Conservation (phyloP, 345 rosid genomes). For the Aquilaria malaccensis region DNA sequence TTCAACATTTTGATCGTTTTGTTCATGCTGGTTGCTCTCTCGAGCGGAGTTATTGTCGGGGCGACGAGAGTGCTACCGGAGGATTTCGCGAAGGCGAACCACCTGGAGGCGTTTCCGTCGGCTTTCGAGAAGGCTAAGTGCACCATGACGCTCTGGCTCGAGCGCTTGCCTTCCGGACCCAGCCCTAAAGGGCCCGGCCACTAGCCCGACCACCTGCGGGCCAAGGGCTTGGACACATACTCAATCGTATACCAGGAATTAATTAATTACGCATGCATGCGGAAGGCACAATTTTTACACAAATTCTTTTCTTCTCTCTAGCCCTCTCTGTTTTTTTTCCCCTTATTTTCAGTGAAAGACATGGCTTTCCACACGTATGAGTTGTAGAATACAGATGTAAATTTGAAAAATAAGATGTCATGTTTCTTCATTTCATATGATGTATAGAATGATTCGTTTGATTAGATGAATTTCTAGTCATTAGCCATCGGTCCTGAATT, state of each 20-base stretch:
- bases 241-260: not conserved
- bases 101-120: slow-evolving; percentile 14
- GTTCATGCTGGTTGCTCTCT: slow-evolving; percentile 15
- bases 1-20: slow-evolving; percentile 18
- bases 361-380: no score
- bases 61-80: slow-evolving; percentile 30
- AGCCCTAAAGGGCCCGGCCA: slow-evolving; percentile 41
- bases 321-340: no score
- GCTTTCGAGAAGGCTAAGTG: slow-evolving; percentile 21
- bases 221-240: not conserved
- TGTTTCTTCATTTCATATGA: no score
- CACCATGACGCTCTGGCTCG: slow-evolving; percentile 28
- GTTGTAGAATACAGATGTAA: no score
- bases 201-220: not conserved
- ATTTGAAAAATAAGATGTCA: no score
- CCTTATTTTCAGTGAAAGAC: no score
- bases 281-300: not conserved
- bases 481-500: no score
- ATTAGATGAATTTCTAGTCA: no score
- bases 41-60: slow-evolving; percentile 26
- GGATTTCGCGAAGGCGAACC: slow-evolving; percentile 25
- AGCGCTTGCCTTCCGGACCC: slow-evolving; percentile 30
- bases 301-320: not conserved
- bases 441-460: no score
- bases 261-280: no score